phyloP scores from a whole-genome alignment of 2,329 filamentous ascomycete genomes.

The Penicillium decumbens region DNA sequence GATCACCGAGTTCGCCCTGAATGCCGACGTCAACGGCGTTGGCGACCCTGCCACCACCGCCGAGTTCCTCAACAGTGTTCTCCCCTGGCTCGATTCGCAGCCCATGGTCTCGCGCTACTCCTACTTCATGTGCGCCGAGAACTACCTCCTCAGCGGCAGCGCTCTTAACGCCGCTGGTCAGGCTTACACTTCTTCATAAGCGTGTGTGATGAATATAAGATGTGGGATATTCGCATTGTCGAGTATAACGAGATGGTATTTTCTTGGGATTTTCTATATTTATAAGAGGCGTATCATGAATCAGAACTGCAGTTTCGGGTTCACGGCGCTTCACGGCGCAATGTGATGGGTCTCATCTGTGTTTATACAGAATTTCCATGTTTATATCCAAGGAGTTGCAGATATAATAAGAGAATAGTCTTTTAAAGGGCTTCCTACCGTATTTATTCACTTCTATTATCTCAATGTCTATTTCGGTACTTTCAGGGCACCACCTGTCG shows the following conservation, averaged over 20 bases:
- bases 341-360: not conserved
- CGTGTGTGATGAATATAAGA: not conserved
- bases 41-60: slow-evolving; percentile 21
- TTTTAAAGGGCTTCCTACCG: not conserved
- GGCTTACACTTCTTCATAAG: slow-evolving; percentile 22
- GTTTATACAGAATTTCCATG: not conserved
- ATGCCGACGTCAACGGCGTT: slow-evolving; percentile 24
- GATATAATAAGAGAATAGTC: not conserved
- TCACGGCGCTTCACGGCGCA: not conserved
- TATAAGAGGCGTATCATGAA: not conserved
- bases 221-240: not conserved
- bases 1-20: slow-evolving; percentile 45
- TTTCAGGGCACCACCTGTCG: too few relatives aligned
- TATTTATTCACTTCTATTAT: too few relatives aligned
- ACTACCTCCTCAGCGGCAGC: slow-evolving; percentile 29
- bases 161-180: slow-evolving; percentile 29
- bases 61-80: slow-evolving; percentile 37
- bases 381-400: not conserved
- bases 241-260: not conserved
- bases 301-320: not conserved
- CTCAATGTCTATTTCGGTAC: too few relatives aligned
- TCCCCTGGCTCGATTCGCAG: slow-evolving; percentile 39
- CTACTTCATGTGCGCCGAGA: slow-evolving; percentile 39
- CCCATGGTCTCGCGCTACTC: slow-evolving; percentile 40
- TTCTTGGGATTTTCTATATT: not conserved